Conservation (phyloP, 805 yeast species). For the Yamadazyma phyllophila region DNA sequence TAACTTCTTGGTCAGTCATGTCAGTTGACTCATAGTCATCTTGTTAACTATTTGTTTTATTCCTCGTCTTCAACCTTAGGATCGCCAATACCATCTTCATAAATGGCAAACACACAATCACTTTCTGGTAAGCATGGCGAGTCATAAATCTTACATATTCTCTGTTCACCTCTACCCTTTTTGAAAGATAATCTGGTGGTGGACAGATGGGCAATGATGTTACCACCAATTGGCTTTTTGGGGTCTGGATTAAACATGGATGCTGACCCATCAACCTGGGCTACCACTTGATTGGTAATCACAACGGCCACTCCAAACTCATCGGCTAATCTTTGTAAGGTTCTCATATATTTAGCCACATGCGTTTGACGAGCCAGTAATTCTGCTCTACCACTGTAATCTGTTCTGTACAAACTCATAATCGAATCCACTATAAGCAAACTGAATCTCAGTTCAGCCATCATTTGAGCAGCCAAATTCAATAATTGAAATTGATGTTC, state of each 20-base stretch:
- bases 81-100: conserved; percentile 96
- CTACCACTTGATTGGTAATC: conserved; percentile 90
- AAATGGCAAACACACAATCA: conserved; percentile 92
- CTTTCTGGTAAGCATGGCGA: conserved; percentile 96
- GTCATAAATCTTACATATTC: conserved; percentile 92
- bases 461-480: conserved; percentile 90
- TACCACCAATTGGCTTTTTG: conserved; percentile 97
- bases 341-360: conserved; percentile 89
- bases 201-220: conserved; percentile 94
- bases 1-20: too few relatives aligned
- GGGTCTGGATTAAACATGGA: conserved; percentile 90
- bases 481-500: conserved; percentile 90
- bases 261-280: conserved; percentile 93
- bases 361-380: conserved; percentile 92
- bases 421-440: conserved; percentile 92
- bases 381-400: conserved; percentile 93
- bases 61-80: conserved; percentile 74
- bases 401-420: conserved; percentile 95
- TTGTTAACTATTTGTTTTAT: not conserved
- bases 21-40: not conserved
- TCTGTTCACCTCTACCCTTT: conserved; percentile 88
- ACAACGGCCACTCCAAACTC: conserved; percentile 97
- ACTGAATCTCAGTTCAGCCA: conserved; percentile 91
- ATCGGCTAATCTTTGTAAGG: conserved; percentile 89
- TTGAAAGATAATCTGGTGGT: conserved; percentile 88